These are phyloP conservation scores for Starmerella geochares DNA, from an alignment of 805 yeast species.

Conservation along the genomic window DNA sequence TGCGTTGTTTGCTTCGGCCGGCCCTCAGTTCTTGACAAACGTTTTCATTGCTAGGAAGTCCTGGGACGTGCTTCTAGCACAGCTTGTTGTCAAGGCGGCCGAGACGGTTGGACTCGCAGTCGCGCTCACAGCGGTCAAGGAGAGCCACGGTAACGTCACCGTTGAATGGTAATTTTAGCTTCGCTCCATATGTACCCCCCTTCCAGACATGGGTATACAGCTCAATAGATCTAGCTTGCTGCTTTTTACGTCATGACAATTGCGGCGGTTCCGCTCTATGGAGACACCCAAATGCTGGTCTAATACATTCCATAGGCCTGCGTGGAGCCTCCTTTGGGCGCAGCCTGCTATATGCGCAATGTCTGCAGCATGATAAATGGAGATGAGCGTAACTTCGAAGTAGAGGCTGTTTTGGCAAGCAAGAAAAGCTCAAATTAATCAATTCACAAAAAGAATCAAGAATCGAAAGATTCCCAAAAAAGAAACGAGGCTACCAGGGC, in stretches of 20 bases:
- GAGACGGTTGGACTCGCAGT: conserved; percentile 37
- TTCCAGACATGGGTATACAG: too few relatives aligned
- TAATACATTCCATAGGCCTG: too few relatives aligned
- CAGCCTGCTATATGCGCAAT: too few relatives aligned
- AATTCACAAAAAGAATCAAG: not conserved
- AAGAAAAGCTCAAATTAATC: not conserved
- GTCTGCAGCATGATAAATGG: too few relatives aligned
- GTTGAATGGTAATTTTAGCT: not conserved
- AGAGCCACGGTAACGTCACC: not conserved
- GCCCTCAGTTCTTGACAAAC: conserved; percentile 31
- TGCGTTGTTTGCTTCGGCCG: conserved; percentile 32
- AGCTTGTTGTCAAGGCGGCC: conserved; percentile 29
- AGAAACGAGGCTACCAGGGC: conserved; percentile 26
- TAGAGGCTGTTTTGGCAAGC: too few relatives aligned
- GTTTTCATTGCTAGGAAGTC: conserved; percentile 32
- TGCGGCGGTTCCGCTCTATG: too few relatives aligned
- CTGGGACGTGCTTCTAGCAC: conserved; percentile 30
- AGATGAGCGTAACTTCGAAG: too few relatives aligned
- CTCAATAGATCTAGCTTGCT: too few relatives aligned
- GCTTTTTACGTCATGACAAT: too few relatives aligned
- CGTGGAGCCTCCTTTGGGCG: too few relatives aligned
- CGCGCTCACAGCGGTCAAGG: conserved; percentile 24
- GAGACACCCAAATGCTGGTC: too few relatives aligned
- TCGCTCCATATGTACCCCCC: too few relatives aligned
- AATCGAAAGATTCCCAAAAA: conserved; percentile 3